Evolutionary conservation across 768 basidiomycete species (phyloP), one percentile per base, ranked within the genome.

Genomic region (Mycena latifolia): DNA sequence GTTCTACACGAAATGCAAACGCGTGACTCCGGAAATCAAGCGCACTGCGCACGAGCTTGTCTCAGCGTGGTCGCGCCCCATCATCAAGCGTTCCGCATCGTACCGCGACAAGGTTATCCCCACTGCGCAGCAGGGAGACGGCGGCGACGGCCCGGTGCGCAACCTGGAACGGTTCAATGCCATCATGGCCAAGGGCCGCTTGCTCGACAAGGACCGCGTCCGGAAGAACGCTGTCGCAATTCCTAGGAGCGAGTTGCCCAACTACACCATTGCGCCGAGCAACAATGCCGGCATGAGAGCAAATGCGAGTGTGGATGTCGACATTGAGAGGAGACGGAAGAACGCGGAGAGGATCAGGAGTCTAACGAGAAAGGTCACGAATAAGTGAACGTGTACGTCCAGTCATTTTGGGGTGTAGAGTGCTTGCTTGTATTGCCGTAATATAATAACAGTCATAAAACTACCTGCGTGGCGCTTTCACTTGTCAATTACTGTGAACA

Each of bases 1-100:
- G 29, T 99, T 99, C 80, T 99, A 99, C 84, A 97, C 96, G 25
- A 96, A 96, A 75, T 94, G 92, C 84, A 94, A 92, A 76, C 92
- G 95, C 48, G 95, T 95, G 51, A 91, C 91, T 5, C 85, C 92
- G 0, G 89, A 92, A 56, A 91, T 99, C 60, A 79, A 83, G n/a
- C 89, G 93, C 57, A 87, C 88, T 46, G 96, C 97, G 12, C 87
- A 91, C 66, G 88, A 92, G 53, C 92, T 99, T 63, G 89, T 99
- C 43, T 91, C 88, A 15, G 78, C 82, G 8, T 97, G 95, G 95
- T 93, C 93, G 31, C 86, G 95, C 8, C 95, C 95, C 0, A 96
- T 97, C 77, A 92, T 96, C 80, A 94, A 95, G 72, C 89, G 94
- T 28, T 92, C 90, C 35, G 90, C 94, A 11, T 92, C 90, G 17